Evolutionary conservation across 148 eudicot genomes (phyloP), one percentile per base, ranked within the genome.

Genomic region (Chenopodium suecicum): DNA sequence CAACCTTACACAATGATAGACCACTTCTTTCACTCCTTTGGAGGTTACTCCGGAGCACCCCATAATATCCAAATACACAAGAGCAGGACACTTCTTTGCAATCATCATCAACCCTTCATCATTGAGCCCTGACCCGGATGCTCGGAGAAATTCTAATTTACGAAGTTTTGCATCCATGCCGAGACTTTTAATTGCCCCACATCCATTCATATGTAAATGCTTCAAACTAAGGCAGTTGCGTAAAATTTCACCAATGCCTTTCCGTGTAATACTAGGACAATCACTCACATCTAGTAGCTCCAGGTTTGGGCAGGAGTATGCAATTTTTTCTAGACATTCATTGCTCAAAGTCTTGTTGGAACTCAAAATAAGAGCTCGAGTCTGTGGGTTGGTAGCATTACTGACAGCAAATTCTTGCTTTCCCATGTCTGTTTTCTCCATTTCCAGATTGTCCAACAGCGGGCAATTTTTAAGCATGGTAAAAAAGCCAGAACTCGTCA

Each of bases 271-370:
- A 31, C 74, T 80, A 0, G 78, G 52, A 64, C 94, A 90, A 75
- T 47, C 83, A 79, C 89, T 83, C 54, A 93, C 77, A 41, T 88
- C 92, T 66, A 93, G 84, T 22, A 75, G n/a, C 78, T 91, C 92
- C 44, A 93, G 72, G 79, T 82, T 85, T 12, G 92, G 94, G 84
- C 97, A 90, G 41, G 84, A 80, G 1, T 72, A 23, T 41, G 90
- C 87, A 85, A 93, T 75, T 34, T 76, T 82, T 56, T 83, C 86
- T 23, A 91, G 88, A 79, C 88, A 88, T 65, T 86, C 88, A 44
- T 88, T 87, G 75, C 78, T 87, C 81, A 93, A 60, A 47, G 82
- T 62, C 70, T 68, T 65, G 84, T 88, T 90, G 0, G 69, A 64
- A 46, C 80, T 37, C 84, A 93, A 80, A 76, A 73, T 62, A 77